Conservation (phyloP, 2,329 filamentous ascomycete species). For the Mariannaea elegans region DNA sequence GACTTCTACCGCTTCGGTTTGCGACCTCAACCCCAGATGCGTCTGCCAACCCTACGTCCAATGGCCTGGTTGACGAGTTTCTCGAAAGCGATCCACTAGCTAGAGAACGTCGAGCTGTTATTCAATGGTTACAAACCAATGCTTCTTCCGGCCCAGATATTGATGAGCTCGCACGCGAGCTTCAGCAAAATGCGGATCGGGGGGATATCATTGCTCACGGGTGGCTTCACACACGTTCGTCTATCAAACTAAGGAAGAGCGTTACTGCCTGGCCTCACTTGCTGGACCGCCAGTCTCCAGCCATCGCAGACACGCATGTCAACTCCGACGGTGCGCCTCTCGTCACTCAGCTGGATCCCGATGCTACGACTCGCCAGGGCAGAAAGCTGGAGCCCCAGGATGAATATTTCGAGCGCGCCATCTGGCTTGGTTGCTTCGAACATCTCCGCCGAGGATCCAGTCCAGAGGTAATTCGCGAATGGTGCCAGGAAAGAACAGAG, state of each 20-base stretch:
- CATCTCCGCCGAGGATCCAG: conserved; percentile 86
- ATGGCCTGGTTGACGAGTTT: conserved; percentile 72
- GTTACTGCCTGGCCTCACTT: conserved; percentile 73
- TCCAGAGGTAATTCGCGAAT: conserved; percentile 78
- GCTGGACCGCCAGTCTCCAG: conserved; percentile 69
- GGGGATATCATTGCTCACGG: conserved; percentile 86
- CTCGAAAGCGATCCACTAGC: conserved; percentile 76
- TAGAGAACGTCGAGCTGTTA: conserved; percentile 79
- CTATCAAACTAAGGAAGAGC: conserved; percentile 90
- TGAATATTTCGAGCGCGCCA: conserved; percentile 86
- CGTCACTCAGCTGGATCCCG: conserved; percentile 90
- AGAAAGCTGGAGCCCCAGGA: conserved; percentile 83
- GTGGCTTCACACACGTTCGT: conserved; percentile 90
- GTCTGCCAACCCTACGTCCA: conserved; percentile 40
- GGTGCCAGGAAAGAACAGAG: conserved; percentile 87
- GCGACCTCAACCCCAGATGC: conserved; percentile 41
- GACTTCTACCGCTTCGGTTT: conserved; percentile 77
- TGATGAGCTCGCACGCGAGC: conserved; percentile 77
- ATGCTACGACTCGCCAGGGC: conserved; percentile 83
- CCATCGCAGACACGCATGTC: conserved; percentile 63
- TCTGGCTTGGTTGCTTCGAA: conserved; percentile 95
- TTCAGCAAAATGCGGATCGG: conserved; percentile 79
- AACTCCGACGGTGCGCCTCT: conserved; percentile 71
- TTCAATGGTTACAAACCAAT: conserved; percentile 87
- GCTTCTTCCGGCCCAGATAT: conserved; percentile 77